These are phyloP conservation scores for Podila epicladia DNA, from an alignment of 192 early-diverging fungal genomes.

Conservation along the genomic window DNA sequence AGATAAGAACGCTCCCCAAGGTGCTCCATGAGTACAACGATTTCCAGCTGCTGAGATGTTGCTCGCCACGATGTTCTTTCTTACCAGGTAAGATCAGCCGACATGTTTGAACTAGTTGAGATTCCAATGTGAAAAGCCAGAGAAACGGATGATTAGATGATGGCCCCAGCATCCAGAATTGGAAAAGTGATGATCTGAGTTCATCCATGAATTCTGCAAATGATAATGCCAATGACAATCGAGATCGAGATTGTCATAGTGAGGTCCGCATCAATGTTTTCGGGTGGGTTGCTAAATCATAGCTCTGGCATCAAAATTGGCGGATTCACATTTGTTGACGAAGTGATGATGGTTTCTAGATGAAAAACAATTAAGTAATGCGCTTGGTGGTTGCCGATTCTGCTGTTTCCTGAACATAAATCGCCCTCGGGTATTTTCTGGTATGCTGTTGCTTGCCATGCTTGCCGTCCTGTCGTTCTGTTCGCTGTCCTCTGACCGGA, in stretches of 20 bases:
- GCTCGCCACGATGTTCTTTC: neutral
- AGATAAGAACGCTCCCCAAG: neutral
- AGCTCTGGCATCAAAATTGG: conserved; percentile 26
- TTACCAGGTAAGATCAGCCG: conserved; percentile 56
- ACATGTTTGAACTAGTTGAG: conserved; percentile 48
- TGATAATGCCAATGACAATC: neutral
- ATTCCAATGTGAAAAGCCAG: neutral
- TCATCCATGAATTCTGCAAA: neutral
- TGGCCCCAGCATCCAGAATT: conserved; percentile 1
- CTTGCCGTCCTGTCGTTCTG: neutral
- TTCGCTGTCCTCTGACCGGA: no score
- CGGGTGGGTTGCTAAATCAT: conserved; percentile 28
- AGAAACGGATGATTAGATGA: conserved; percentile 7
- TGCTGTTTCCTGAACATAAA: neutral
- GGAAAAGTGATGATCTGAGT: neutral
- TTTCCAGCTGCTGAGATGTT: no score
- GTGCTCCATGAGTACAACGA: no score
- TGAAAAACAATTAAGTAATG: neutral
- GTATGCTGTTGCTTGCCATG: neutral
- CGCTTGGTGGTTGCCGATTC: neutral
- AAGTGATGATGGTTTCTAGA: neutral
- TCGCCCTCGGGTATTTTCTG: neutral
- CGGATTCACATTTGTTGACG: neutral
- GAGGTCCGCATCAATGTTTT: neutral
- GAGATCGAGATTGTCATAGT: neutral